A percentile compares a stretch with the other conserved stretches of the same genome.
Evolutionary conservation across 345 rosid species (phyloP).

Genomic region (Durio zibethinus): DNA sequence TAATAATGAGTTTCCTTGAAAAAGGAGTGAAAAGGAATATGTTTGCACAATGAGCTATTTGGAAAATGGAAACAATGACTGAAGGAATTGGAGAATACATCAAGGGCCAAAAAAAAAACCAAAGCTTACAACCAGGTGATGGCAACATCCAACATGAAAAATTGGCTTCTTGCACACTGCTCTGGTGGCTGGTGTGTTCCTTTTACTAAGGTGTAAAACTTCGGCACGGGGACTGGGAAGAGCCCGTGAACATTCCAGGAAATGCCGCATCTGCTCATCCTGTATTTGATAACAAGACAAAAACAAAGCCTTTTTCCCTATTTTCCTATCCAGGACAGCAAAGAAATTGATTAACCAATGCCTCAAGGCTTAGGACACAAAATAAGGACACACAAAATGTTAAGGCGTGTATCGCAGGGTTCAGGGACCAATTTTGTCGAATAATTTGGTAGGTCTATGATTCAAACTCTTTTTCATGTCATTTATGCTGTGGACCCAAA

Average conservation of each 20-base stretch:
- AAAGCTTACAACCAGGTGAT: neutral
- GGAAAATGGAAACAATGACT: neutral
- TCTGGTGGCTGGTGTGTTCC: neutral
- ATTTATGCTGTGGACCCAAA: slow-evolving; percentile 10
- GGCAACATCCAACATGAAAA: slow-evolving; percentile 2
- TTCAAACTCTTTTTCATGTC: neutral
- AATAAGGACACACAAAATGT: slow-evolving; percentile 20
- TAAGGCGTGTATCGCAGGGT: slow-evolving; percentile 3
- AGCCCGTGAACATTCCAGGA: slow-evolving; percentile 6
- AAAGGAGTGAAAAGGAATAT: neutral
- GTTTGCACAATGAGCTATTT: neutral
- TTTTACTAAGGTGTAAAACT: neutral
- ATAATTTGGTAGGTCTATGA: slow-evolving; percentile 6
- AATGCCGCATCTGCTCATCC: neutral
- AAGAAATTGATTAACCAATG: neutral
- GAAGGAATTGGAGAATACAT: neutral
- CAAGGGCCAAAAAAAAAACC: neutral
- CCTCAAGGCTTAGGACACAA: slow-evolving; percentile 15
- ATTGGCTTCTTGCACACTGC: neutral
- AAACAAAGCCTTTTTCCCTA: neutral
- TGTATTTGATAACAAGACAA: neutral
- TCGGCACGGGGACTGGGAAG: neutral
- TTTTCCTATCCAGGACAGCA: neutral
- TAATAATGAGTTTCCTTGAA: slow-evolving; percentile 6
- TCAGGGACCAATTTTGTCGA: neutral